Evolutionary conservation across 768 basidiomycete species (phyloP).

Genomic region (Auricularia cornea): DNA sequence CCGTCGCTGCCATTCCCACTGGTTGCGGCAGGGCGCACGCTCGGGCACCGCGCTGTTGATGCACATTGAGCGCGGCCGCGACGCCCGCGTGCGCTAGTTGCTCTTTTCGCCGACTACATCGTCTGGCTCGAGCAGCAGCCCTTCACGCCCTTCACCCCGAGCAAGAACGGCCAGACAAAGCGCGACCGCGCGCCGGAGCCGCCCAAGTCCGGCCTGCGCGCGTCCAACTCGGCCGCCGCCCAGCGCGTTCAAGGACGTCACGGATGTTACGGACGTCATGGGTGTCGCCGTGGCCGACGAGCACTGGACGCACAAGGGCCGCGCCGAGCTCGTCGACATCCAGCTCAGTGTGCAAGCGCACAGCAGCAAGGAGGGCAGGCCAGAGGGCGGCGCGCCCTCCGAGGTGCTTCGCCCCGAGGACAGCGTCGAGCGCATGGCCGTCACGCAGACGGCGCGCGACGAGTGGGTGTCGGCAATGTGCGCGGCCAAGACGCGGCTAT

Average conservation of each 20-base stretch:
- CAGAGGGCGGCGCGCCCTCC: constrained; percentile 31
- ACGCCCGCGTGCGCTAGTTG: constrained; percentile 55
- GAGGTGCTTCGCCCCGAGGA: constrained; percentile 72
- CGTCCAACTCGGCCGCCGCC: constrained; percentile 40
- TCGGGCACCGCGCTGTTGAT: constrained; percentile 60
- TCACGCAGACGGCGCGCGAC: constrained; percentile 45
- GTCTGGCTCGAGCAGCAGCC: constrained; percentile 54
- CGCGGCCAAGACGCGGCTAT: constrained; percentile 59
- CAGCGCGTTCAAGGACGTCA: not conserved
- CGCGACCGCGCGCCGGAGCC: constrained; percentile 25
- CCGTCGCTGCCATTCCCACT: constrained; percentile 71
- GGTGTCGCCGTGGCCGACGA: constrained; percentile 24
- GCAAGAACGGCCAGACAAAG: constrained; percentile 13
- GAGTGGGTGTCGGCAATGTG: constrained; percentile 63
- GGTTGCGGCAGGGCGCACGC: constrained; percentile 66
- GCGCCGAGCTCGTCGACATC: constrained; percentile 60
- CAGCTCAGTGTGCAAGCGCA: constrained; percentile 55
- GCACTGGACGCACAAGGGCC: constrained; percentile 70
- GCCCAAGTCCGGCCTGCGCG: constrained; percentile 44
- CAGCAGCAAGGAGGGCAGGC: constrained; percentile 29
- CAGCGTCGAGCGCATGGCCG: not conserved
- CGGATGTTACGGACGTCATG: no score
- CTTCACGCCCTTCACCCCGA: constrained; percentile 4
- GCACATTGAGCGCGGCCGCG: constrained; percentile 37
- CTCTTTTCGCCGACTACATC: constrained; percentile 77